Percentiles rank a stretch among this genome's conserved stretches.
phyloP scores from a whole-genome alignment of 2,329 filamentous ascomycete species.

The Paraphoma chrysanthemicola region DNA sequence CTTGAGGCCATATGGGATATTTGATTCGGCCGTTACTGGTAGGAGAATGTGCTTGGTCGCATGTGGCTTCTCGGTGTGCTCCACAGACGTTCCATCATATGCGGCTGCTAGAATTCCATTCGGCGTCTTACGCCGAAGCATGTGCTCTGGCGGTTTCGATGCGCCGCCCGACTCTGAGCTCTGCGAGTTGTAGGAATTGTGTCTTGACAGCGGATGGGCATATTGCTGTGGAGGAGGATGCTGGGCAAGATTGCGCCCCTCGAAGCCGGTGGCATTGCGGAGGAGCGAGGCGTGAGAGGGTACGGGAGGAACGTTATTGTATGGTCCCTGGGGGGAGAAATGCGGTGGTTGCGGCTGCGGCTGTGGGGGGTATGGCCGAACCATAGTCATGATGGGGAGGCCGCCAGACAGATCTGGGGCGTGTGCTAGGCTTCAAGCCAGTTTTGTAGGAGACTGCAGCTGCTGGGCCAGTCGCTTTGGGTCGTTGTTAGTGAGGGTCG shows the following conservation, averaged over 20 bases:
- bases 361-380: constrained; percentile 45
- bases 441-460: not conserved
- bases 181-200: constrained; percentile 45
- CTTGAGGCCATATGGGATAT: constrained; percentile 39
- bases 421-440: not conserved
- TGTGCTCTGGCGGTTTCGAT: constrained; percentile 68
- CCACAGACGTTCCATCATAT: constrained; percentile 83
- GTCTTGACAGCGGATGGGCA: constrained; percentile 48
- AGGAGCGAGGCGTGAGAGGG: constrained; percentile 33
- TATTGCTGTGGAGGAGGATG: constrained; percentile 45
- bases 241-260: constrained; percentile 28
- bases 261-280: constrained; percentile 34
- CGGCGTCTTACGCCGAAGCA: constrained; percentile 88
- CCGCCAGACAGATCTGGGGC: constrained; percentile 2
- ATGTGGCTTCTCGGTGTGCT: constrained; percentile 75
- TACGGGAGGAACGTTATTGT: constrained; percentile 29
- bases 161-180: constrained; percentile 27
- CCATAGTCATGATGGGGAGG: constrained; percentile 46
- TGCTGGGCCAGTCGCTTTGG: not conserved
- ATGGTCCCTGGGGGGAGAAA: constrained; percentile 31
- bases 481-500: constrained; percentile 5
- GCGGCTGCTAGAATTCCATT: constrained; percentile 91
- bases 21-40: constrained; percentile 61
- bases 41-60: constrained; percentile 84
- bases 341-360: constrained; percentile 41